phyloP scores from a whole-genome alignment of 306 rosid species.

The Dryas alaskensis region DNA sequence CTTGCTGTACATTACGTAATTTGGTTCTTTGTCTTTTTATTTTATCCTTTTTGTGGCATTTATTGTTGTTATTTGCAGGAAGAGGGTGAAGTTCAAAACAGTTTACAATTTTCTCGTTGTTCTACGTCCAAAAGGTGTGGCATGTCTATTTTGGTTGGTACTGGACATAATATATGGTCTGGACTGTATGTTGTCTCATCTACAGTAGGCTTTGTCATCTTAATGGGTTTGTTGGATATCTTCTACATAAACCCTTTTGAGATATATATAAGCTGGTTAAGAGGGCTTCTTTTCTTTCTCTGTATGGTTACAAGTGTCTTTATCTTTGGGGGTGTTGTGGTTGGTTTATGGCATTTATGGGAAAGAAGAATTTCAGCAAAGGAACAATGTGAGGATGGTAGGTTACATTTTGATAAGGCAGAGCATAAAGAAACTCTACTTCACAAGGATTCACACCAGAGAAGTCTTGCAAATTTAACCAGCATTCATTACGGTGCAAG shows the following conservation, averaged over 20 bases:
- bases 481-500: slow-evolving; percentile 56
- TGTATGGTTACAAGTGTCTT: slow-evolving; percentile 71
- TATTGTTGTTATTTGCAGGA: slow-evolving; percentile 46
- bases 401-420: slow-evolving; percentile 17
- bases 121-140: slow-evolving; percentile 39
- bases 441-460: slow-evolving; percentile 32
- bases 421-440: slow-evolving; percentile 21
- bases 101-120: slow-evolving; percentile 40
- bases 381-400: slow-evolving; percentile 25
- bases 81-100: slow-evolving; percentile 54
- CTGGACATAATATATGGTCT: slow-evolving; percentile 72
- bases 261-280: slow-evolving; percentile 73
- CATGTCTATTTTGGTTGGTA: slow-evolving; percentile 82
- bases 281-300: slow-evolving; percentile 55
- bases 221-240: slow-evolving; percentile 43
- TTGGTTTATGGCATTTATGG: slow-evolving; percentile 71
- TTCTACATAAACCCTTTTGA: slow-evolving; percentile 61
- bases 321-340: slow-evolving; percentile 73
- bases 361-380: slow-evolving; percentile 38
- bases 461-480: slow-evolving; percentile 32
- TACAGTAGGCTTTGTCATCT: slow-evolving; percentile 56
- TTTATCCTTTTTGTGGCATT: slow-evolving; percentile 19
- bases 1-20: slow-evolving; percentile 1
- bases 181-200: slow-evolving; percentile 76
- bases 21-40: neutral